Evolutionary conservation across 495 filamentous ascomycete genomes (phyloP), one percentile per base, ranked within the genome.

Genomic region (Talaromyces liani): DNA sequence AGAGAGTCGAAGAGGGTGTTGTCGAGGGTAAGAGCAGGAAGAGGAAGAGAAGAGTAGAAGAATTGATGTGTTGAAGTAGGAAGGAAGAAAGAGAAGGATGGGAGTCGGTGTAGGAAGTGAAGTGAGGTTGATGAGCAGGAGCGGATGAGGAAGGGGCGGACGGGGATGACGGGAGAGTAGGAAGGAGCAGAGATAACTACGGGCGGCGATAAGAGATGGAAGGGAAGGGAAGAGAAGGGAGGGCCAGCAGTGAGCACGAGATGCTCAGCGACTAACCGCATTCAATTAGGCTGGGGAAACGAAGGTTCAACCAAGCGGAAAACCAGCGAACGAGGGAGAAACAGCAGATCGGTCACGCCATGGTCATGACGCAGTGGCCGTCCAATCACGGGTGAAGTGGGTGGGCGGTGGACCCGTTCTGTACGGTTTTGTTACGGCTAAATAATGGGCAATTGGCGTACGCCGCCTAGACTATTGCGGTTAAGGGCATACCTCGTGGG

Each of bases 11-110:
- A 49, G 66, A 49, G 63, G 66, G 67, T 65, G 61, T 65, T 67
- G 68, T 64, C 63, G 65, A 61, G 67, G 71, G 70, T 64, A 67
- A 71, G 70, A 77, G 65, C 71, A 71, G 72, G 66, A 73, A 20
- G 10, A 63, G 65, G 70, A 69, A 67, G 69, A 70, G 64, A 69
- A 70, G 73, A 66, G 68, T 51, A 66, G 65, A 65, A 63, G 64
- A 65, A 64, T 62, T 62, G 63, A 64, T 55, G 64, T 66, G 65
- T 62, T 61, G 68, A 66, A 67, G 64, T 68, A 66, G 58, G 63
- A 60, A 63, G 65, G 61, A 61, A 54, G 54, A 45, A 51, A 34
- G 29, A 60, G 55, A 59, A 56, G 34, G 55, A 49, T 7, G 31
- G 53, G 54, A 63, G 56, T 58, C 56, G 56, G 56, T 58, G 27